Evolutionary conservation across 345 rosid genomes (phyloP).

Genomic region (Corchorus capsularis): DNA sequence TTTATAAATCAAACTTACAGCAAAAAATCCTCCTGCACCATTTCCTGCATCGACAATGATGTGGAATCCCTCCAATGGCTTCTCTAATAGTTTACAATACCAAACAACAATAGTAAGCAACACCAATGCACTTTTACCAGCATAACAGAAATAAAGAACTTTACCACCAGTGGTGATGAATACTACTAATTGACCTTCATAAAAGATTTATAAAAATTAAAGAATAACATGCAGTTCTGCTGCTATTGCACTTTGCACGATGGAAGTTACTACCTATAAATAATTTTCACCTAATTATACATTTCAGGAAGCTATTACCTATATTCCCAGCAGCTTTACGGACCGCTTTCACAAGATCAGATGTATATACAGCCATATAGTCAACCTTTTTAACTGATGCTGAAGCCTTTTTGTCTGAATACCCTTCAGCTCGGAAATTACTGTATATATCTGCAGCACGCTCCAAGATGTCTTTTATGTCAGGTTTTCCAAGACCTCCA

Average conservation of each 20-base stretch:
- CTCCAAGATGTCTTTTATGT: constrained; percentile 84
- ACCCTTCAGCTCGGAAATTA: constrained; percentile 46
- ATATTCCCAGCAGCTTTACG: constrained; percentile 81
- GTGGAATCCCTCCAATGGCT: constrained; percentile 96
- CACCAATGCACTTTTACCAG: constrained; percentile 16
- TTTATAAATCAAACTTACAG: constrained; percentile 57
- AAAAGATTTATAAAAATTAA: constrained; percentile 5
- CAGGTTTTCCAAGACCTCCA: constrained; percentile 95
- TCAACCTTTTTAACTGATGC: constrained; percentile 60
- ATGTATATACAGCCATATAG: constrained; percentile 84
- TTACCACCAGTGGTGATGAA: background rate
- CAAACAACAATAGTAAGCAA: constrained; percentile 31
- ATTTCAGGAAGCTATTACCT: constrained; percentile 50
- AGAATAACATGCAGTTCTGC: background rate
- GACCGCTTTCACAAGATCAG: constrained; percentile 85
- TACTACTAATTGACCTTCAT: background rate
- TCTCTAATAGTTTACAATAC: constrained; percentile 54
- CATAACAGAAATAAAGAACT: constrained; percentile 11
- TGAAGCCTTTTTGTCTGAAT: constrained; percentile 43
- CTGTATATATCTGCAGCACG: constrained; percentile 77
- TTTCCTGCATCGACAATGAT: constrained; percentile 98
- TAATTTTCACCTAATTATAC: constrained; percentile 10
- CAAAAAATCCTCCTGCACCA: constrained; percentile 98
- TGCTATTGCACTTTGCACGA: constrained; percentile 2
- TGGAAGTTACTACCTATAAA: background rate